Evolutionary conservation across 1,284 basidiomycete genomes (phyloP).

Genomic region (Thelephora terrestris): DNA sequence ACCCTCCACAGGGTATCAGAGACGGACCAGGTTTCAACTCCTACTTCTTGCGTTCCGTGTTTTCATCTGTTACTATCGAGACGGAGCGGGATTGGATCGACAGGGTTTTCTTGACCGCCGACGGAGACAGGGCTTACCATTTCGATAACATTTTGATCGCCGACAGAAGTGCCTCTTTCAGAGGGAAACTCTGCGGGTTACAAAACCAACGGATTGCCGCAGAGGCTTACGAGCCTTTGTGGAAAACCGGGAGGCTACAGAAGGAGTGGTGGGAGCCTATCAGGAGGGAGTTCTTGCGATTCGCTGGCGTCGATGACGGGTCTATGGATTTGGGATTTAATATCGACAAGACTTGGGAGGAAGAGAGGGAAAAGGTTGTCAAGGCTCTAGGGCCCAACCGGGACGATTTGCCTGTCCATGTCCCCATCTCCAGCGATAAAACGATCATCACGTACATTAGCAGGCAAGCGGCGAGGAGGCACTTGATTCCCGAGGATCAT

Average conservation of each 20-base stretch:
- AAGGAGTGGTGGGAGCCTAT: slow-evolving; percentile 65
- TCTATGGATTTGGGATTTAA: slow-evolving; percentile 18
- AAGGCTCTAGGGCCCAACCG: slow-evolving; percentile 14
- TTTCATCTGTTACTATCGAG: slow-evolving; percentile 64
- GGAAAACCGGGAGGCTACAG: slow-evolving; percentile 21
- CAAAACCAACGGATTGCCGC: slow-evolving; percentile 60
- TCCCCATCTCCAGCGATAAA: slow-evolving; percentile 30
- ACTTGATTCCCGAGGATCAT: slow-evolving; percentile 53
- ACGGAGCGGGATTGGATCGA: slow-evolving; percentile 63
- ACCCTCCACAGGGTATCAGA: slow-evolving; percentile 51
- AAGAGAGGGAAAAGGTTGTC: slow-evolving; percentile 4
- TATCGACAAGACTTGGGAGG: slow-evolving; percentile 13
- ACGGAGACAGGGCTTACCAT: slow-evolving; percentile 35
- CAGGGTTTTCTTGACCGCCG: slow-evolving; percentile 34
- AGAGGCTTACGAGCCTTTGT: slow-evolving; percentile 48
- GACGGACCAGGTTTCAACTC: slow-evolving; percentile 65
- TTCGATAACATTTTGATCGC: slow-evolving; percentile 56
- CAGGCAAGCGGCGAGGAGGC: slow-evolving; percentile 48
- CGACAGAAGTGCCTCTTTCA: slow-evolving; percentile 67
- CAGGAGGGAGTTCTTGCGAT: slow-evolving; percentile 48
- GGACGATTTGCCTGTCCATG: slow-evolving; percentile 8
- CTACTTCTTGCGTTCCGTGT: slow-evolving; percentile 67
- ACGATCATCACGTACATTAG: slow-evolving; percentile 70
- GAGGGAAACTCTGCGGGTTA: slow-evolving; percentile 49
- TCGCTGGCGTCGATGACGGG: slow-evolving; percentile 38